Evolutionary conservation across 306 rosid species (phyloP).

Genomic region (Lablab purpureus): DNA sequence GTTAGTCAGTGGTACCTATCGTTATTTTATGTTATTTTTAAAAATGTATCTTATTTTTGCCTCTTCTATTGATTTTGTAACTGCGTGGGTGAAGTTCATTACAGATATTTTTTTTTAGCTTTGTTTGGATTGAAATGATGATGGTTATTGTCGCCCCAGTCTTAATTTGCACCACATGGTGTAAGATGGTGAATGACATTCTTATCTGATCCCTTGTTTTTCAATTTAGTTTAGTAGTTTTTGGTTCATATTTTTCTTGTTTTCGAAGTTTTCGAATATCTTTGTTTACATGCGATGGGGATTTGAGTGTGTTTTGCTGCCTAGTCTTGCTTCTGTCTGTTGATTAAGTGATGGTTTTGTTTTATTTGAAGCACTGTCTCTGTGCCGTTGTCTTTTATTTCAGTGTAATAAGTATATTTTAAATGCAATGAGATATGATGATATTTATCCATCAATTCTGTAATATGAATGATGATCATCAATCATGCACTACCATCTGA

Average conservation of each 20-base stretch:
- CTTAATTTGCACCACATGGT: conserved; percentile 69
- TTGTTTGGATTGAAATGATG: conserved; percentile 46
- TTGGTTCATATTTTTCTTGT: neutral
- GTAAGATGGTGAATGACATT: conserved; percentile 81
- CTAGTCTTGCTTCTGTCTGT: neutral
- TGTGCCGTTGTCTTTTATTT: neutral
- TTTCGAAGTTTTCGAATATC: neutral
- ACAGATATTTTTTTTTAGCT: neutral
- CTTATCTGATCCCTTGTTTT: conserved; percentile 58
- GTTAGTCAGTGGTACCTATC: conserved; percentile 42
- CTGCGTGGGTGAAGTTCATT: neutral
- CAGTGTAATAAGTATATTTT: neutral
- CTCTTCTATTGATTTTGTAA: neutral
- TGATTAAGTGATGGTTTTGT: neutral
- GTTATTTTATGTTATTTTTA: no score
- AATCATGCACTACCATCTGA: conserved; percentile 93
- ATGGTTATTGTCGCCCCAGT: conserved; percentile 82
- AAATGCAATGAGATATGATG: conserved; percentile 63
- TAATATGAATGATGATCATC: conserved; percentile 62
- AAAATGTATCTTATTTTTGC: neutral
- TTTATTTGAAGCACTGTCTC: neutral
- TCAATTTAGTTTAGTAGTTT: neutral
- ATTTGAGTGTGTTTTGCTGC: neutral
- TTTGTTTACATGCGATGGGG: neutral
- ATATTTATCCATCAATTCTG: conserved; percentile 71